Conservation (phyloP, 805 yeast species). For the Tetrapisispora namnaoensis region DNA sequence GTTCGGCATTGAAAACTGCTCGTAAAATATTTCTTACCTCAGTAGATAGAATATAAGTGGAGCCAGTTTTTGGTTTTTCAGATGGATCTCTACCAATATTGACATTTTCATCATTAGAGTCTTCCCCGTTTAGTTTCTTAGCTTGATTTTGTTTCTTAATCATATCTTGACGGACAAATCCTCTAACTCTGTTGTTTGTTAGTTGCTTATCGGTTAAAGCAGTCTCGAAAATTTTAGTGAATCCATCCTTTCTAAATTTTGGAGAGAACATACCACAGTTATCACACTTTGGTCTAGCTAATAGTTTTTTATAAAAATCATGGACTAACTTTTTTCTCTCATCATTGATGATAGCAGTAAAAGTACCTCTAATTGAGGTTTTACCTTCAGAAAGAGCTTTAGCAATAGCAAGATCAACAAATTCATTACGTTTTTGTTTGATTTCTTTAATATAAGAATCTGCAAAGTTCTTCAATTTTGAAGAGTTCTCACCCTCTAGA, state of each 20-base stretch:
- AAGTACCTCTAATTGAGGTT: slow-evolving; percentile 54
- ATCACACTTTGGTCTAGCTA: slow-evolving; percentile 81
- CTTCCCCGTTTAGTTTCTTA: slow-evolving; percentile 21
- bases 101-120: slow-evolving; percentile 25
- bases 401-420: slow-evolving; percentile 60
- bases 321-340: slow-evolving; percentile 71
- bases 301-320: slow-evolving; percentile 63
- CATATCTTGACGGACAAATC: slow-evolving; percentile 64
- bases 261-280: slow-evolving; percentile 96
- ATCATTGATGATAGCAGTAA: slow-evolving; percentile 77
- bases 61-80: slow-evolving; percentile 55
- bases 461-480: slow-evolving; percentile 22
- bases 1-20: slow-evolving; percentile 67
- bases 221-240: slow-evolving; percentile 82
- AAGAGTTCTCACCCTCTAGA: slow-evolving; percentile 8
- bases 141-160: slow-evolving; percentile 34
- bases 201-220: slow-evolving; percentile 74
- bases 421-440: slow-evolving; percentile 52
- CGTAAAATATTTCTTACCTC: slow-evolving; percentile 76
- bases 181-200: slow-evolving; percentile 74
- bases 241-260: slow-evolving; percentile 88
- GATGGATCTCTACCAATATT: slow-evolving; percentile 36
- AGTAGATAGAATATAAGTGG: slow-evolving; percentile 78
- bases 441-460: slow-evolving; percentile 41
- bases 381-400: slow-evolving; percentile 70